Evolutionary conservation across 495 filamentous ascomycete genomes (phyloP), one percentile per base, ranked within the genome.

Genomic region (Tuber magnatum): DNA sequence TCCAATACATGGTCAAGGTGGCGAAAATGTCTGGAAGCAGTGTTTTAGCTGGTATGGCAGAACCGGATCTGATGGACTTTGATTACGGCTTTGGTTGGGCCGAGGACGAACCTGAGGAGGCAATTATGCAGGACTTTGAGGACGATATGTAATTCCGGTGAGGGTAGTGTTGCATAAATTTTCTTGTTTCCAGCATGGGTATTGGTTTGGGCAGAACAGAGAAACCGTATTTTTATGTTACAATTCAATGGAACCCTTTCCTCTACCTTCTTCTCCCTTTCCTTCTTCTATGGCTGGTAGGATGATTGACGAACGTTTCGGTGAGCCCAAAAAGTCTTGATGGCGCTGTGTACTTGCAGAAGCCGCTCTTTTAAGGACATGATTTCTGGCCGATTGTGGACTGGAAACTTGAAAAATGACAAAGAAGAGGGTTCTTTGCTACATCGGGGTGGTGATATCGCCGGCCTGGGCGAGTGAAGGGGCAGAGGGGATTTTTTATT

Each of bases 71-170:
- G 43, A 80, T 82, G 78, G 81, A 82, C 43, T 74, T 80, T 40
- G 78, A 78, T 40, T 82, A 81, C 69, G 78, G 72, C 35, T 43
- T 65, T 56, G 14, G 69, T 6, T 82, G 80, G 80, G 75, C 77
- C 5, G 81, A 82, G n/a, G 81, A 82, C 51, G 81, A 82, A 24
- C 71, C 73, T 24, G 80, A 82, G 44, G 80, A 82, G 69, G 75
- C 80, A 10, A 75, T 82, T 40, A 82, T 82, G 81, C 80, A 80
- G 43, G 81, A 82, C 40, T 76, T 80, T 73, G 81, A 82, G 4
- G 81, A 82, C 24, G 78, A 80, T 73, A 80, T 80, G 38, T 80
- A 73, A 68, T 44, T n/a, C 69, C 44, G 32, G 41, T 14, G 48
- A 44, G 42, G 51, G n/a, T 72, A 70, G n/a, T 65, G 56, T 65